phyloP scores from a whole-genome alignment of 2,329 filamentous ascomycete species.

The Bipolaris gigantea region DNA sequence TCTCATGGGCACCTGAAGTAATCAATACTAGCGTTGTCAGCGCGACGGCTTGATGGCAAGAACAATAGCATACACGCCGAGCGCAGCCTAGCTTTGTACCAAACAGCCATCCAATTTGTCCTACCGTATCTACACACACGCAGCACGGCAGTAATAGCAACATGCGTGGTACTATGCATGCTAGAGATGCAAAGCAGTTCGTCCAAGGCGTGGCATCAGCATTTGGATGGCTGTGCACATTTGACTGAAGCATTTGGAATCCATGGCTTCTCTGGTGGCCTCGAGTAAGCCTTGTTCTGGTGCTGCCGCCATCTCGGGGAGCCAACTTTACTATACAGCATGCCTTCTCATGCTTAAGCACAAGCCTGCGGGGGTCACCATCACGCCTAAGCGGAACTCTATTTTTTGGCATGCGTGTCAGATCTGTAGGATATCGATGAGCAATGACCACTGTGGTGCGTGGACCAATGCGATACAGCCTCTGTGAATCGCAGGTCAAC shows the following conservation, averaged over 20 bases:
- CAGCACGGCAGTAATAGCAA: slow-evolving; percentile 52
- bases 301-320: slow-evolving; percentile 40
- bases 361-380: slow-evolving; percentile 29
- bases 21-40: slow-evolving; percentile 58
- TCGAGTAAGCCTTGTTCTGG: slow-evolving; percentile 60
- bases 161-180: slow-evolving; percentile 53
- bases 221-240: slow-evolving; percentile 60
- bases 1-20: slow-evolving; percentile 55
- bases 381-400: slow-evolving; percentile 25
- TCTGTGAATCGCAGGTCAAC: slow-evolving; percentile 53
- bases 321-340: slow-evolving; percentile 21
- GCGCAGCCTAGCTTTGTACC: slow-evolving; percentile 58
- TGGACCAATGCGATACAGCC: slow-evolving; percentile 54
- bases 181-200: slow-evolving; percentile 55
- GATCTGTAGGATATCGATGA: slow-evolving; percentile 52
- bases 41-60: slow-evolving; percentile 59
- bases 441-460: slow-evolving; percentile 50
- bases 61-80: slow-evolving; percentile 49
- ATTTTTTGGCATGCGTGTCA: slow-evolving; percentile 54
- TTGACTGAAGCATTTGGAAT: slow-evolving; percentile 56
- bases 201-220: slow-evolving; percentile 57
- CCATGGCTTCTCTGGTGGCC: slow-evolving; percentile 55
- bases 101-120: slow-evolving; percentile 56
- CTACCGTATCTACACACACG: slow-evolving; percentile 49
- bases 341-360: slow-evolving; percentile 17